Evolutionary conservation across 352 stramenopile species (phyloP).

Genomic region (Globisporangium nodosum): DNA sequence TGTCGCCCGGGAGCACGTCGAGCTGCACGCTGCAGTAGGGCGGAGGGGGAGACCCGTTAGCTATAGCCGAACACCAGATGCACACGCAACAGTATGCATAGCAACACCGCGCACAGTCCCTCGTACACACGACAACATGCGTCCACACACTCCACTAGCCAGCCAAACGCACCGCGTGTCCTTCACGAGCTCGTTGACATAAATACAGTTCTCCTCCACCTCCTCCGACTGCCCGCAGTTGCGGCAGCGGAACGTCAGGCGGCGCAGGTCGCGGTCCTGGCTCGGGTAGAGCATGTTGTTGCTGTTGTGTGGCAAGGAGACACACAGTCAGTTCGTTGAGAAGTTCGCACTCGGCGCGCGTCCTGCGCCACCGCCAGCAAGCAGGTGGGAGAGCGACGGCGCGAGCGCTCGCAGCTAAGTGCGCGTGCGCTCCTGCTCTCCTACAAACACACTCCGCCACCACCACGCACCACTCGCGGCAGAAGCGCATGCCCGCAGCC

Average conservation of each 20-base stretch:
- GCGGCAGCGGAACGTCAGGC: slow-evolving; percentile 81
- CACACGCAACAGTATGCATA: background rate
- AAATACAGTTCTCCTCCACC: slow-evolving; percentile 89
- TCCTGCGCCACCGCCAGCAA: too few species aligned
- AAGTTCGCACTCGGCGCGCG: too few species aligned
- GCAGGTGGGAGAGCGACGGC: background rate
- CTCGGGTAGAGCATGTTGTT: slow-evolving; percentile 91
- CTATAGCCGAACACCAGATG: background rate
- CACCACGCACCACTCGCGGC: slow-evolving; percentile 68
- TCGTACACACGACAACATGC: too few species aligned
- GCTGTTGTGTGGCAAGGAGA: slow-evolving; percentile 24
- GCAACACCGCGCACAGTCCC: too few species aligned
- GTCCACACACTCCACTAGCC: too few species aligned
- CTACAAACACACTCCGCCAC: too few species aligned
- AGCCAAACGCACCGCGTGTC: slow-evolving; percentile 58
- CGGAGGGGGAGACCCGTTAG: too few species aligned
- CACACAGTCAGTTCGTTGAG: background rate
- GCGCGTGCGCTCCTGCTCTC: too few species aligned
- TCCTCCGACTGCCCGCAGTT: slow-evolving; percentile 86
- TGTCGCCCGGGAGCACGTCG: slow-evolving; percentile 77
- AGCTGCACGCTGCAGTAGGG: slow-evolving; percentile 55
- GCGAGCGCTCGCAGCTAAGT: background rate
- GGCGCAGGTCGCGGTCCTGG: slow-evolving; percentile 81
- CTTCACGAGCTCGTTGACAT: slow-evolving; percentile 88
- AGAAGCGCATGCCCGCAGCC: slow-evolving; percentile 85